Percentiles rank a stretch among this genome's conserved stretches.
Conservation (phyloP, 1,139 yeast genomes). For the Martiniozyma asiatica region DNA sequence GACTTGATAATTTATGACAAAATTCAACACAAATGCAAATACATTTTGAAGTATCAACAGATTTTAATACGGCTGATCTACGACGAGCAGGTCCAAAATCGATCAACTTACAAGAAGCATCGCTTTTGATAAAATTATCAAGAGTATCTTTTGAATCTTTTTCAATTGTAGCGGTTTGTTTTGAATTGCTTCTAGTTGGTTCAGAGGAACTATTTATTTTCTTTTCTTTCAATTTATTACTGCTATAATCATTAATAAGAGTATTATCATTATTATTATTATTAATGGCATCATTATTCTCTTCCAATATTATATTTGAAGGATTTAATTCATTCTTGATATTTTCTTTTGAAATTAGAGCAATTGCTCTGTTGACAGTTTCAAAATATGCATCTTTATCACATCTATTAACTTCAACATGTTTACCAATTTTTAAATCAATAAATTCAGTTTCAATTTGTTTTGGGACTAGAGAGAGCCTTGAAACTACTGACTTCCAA, state of each 20-base stretch:
- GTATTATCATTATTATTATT: no score
- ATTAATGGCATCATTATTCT: not conserved
- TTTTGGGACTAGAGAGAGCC: not conserved
- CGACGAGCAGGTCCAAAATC: constrained; percentile 26
- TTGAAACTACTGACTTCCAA: not conserved
- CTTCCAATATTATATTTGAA: constrained; percentile 1
- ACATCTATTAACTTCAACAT: not conserved
- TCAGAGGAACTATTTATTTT: no score
- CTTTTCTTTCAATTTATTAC: no score
- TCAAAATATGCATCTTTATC: not conserved
- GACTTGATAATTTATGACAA: constrained; percentile 27
- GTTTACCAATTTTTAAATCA: not conserved
- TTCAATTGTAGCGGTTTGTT: not conserved
- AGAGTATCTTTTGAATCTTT: not conserved
- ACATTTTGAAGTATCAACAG: constrained; percentile 33
- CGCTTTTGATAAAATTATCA: no score
- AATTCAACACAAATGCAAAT: constrained; percentile 29
- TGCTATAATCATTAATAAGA: no score
- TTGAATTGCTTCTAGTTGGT: no score
- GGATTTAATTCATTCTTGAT: not conserved
- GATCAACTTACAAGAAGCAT: constrained; percentile 3
- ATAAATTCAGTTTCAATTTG: no score
- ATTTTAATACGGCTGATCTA: constrained; percentile 25
- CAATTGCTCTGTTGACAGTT: no score
- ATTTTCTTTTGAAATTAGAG: no score